These are phyloP conservation scores for Penicillium sp. DNA, from an alignment of 2,329 filamentous ascomycete genomes.

Conservation along the genomic window DNA sequence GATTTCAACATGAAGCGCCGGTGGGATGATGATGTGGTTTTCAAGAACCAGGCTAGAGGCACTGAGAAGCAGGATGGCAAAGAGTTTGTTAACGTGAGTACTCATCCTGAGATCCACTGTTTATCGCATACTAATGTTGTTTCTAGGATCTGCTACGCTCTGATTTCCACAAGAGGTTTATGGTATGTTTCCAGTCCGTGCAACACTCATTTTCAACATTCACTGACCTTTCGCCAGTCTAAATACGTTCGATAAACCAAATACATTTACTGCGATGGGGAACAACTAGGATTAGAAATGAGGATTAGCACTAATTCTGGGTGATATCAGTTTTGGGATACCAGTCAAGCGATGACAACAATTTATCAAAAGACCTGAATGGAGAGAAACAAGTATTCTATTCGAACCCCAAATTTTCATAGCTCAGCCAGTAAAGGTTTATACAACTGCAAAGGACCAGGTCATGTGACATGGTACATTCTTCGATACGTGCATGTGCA, in stretches of 20 bases:
- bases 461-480: no score
- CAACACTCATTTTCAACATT: neutral
- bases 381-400: neutral
- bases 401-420: no score
- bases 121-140: constrained; percentile 13
- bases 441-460: no score
- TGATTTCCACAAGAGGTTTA: constrained; percentile 97
- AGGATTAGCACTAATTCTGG: neutral
- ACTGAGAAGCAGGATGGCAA: constrained; percentile 91
- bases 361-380: neutral
- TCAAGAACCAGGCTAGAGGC: constrained; percentile 96
- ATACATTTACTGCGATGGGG: neutral
- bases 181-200: constrained; percentile 53
- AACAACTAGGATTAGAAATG: neutral
- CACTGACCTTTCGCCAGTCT: constrained; percentile 34
- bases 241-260: constrained; percentile 48
- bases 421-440: no score
- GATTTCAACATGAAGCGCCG: constrained; percentile 84
- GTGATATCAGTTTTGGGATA: neutral
- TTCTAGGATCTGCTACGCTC: constrained; percentile 78
- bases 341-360: neutral
- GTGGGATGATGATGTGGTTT: constrained; percentile 99
- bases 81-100: constrained; percentile 89
- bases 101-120: neutral
- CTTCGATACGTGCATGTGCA: no score